phyloP scores from a whole-genome alignment of 176 grass and related monocot species.

The Hordeum vulgare region MorexV3_pseudomolecules_assembly NC_058518.1:438152213-438152712 shows the following conservation, averaged over 20 bases:
- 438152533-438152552: background rate
- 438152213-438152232: conserved; percentile 48
- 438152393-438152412: background rate
- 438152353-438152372: conserved; percentile 13
- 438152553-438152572: background rate
- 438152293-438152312: conserved; percentile 96
- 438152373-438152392: conserved; percentile 34
- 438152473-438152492: background rate
- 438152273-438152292: conserved; percentile 84
- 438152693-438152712: conserved; percentile 25
- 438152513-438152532: background rate
- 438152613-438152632: conserved; percentile 8
- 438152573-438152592: background rate
- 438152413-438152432: background rate
- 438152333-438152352: conserved; percentile 58
- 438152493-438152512: background rate
- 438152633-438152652: background rate
- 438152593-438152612: background rate
- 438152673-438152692: conserved; percentile 29
- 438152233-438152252: conserved; percentile 97
- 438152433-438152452: background rate
- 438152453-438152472: background rate
- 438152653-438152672: background rate
- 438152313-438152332: conserved; percentile 72
- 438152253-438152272: conserved; percentile 69